Evolutionary conservation across 495 filamentous ascomycete species (phyloP).

Genomic region (Barbatosphaeria neglecta): DNA sequence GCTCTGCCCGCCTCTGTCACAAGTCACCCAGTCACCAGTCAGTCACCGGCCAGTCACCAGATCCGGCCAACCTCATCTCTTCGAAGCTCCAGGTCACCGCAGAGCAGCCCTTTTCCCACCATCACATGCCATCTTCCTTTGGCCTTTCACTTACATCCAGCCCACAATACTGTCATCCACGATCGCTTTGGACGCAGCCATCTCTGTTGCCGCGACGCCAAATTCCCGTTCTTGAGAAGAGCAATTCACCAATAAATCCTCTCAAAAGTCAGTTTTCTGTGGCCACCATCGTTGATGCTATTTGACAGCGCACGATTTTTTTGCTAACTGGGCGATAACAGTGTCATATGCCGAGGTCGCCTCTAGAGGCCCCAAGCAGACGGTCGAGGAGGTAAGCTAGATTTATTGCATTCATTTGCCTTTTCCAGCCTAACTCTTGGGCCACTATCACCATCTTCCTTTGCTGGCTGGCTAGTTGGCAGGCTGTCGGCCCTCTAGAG

Average conservation of each 20-base stretch:
- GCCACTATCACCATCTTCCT: no score
- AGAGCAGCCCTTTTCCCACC: constrained; percentile 11
- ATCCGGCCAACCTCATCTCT: background rate
- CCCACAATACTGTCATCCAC: background rate
- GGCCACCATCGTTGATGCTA: no score
- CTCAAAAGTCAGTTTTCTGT: background rate
- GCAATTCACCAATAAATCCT: background rate
- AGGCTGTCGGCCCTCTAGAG: no score
- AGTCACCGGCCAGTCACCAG: background rate
- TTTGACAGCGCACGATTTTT: no score
- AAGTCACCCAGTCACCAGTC: no score
- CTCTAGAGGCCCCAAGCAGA: constrained; percentile 60
- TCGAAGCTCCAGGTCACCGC: background rate
- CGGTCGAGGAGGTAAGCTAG: constrained; percentile 52
- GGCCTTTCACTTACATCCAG: constrained; percentile 1
- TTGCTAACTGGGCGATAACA: constrained; percentile 1
- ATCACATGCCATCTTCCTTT: constrained; percentile 2
- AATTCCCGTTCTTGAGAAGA: no score
- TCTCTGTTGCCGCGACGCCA: no score
- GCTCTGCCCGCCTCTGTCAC: no score
- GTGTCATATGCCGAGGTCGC: constrained; percentile 75
- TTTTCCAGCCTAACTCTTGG: background rate
- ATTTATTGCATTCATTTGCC: background rate
- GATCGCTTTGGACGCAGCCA: no score
- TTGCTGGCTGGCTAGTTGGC: no score